These are phyloP conservation scores for Cladophialophora carrionii DNA, from an alignment of 2,329 filamentous ascomycete genomes.

Conservation along the genomic window DNA sequence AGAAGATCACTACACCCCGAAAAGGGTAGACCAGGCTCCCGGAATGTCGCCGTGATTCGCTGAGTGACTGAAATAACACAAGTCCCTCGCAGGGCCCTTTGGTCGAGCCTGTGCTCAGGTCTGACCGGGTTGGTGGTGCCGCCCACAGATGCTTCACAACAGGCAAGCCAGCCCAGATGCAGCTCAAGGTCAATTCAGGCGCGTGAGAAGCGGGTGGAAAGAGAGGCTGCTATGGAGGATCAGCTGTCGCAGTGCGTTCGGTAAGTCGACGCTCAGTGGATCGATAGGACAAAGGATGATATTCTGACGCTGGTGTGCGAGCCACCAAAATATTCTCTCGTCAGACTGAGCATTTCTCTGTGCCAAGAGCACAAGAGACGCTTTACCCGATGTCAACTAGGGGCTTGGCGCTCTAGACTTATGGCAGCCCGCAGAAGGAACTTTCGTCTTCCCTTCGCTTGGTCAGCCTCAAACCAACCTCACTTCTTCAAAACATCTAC, in stretches of 20 bases:
- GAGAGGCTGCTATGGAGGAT: not conserved
- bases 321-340: not conserved
- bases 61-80: not conserved
- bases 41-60: constrained; percentile 11
- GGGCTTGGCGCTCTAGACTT: not conserved
- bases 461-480: not conserved
- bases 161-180: not conserved
- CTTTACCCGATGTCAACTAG: not conserved
- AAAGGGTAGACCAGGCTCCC: constrained; percentile 10
- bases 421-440: not conserved
- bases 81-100: constrained; percentile 15
- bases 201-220: not conserved
- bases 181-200: not conserved
- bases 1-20: constrained; percentile 1
- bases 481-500: not conserved
- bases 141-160: not conserved
- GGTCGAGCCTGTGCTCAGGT: not conserved
- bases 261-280: not conserved
- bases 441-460: not conserved
- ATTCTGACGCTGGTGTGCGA: not conserved
- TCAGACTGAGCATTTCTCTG: not conserved
- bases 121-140: not conserved
- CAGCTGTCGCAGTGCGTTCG: not conserved
- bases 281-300: not conserved
- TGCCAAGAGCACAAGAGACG: not conserved